phyloP scores from a whole-genome alignment of 1,284 basidiomycete species.

The Sporisorium scitamineum region DNA sequence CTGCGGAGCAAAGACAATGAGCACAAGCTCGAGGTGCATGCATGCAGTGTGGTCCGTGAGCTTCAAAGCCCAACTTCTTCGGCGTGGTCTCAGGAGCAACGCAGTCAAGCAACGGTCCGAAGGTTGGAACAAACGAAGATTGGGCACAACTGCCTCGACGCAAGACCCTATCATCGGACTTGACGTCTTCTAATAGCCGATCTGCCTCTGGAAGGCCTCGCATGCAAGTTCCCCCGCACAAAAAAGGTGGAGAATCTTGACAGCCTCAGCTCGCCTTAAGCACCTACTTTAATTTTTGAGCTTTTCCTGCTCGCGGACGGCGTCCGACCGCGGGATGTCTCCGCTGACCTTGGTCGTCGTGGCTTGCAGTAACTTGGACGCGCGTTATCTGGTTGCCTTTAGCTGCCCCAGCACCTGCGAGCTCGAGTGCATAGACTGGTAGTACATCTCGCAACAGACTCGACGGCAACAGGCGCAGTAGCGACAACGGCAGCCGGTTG shows the following conservation, averaged over 20 bases:
- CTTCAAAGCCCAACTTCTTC: background rate
- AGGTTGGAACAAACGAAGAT: background rate
- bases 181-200: background rate
- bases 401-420: too few species aligned
- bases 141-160: background rate
- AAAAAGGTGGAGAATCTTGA: conserved; percentile 1
- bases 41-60: conserved; percentile 1
- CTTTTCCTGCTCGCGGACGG: conserved; percentile 7
- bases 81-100: background rate
- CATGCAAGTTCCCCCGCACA: background rate
- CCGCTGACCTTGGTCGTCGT: conserved; percentile 14
- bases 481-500: background rate
- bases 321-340: conserved; percentile 24
- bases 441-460: too few species aligned
- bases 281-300: background rate
- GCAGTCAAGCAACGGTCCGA: too few species aligned
- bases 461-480: background rate
- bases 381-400: background rate
- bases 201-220: background rate
- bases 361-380: too few species aligned
- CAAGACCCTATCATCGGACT: conserved; percentile 3
- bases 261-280: background rate
- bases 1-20: background rate
- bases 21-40: background rate
- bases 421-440: too few species aligned